Percentiles rank a stretch among this genome's conserved stretches.
phyloP scores from a whole-genome alignment of 495 filamentous ascomycete species.

The Penicillium mononematosum region DNA sequence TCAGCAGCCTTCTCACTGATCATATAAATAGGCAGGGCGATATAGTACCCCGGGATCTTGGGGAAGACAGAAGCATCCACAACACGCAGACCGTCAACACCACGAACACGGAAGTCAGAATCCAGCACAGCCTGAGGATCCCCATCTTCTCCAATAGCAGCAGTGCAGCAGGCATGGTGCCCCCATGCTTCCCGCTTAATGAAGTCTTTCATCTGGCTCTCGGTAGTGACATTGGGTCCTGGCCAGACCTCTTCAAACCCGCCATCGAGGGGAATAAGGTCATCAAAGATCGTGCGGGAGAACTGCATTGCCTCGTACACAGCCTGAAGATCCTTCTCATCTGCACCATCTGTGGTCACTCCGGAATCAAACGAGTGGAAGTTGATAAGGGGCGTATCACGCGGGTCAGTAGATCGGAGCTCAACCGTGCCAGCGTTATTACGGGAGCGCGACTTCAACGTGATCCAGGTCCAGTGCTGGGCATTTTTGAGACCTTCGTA shows the following conservation, averaged over 20 bases:
- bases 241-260: slow-evolving; percentile 50
- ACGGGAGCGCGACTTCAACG: slow-evolving; percentile 50
- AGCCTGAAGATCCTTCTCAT: slow-evolving; percentile 47
- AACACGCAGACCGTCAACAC: slow-evolving; percentile 56
- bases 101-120: slow-evolving; percentile 55
- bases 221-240: slow-evolving; percentile 36
- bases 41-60: slow-evolving; percentile 59
- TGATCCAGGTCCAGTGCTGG: slow-evolving; percentile 46
- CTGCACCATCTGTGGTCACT: slow-evolving; percentile 30
- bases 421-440: slow-evolving; percentile 52
- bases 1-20: slow-evolving; percentile 62
- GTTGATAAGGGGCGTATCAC: slow-evolving; percentile 54
- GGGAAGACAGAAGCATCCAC: slow-evolving; percentile 63
- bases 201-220: slow-evolving; percentile 45
- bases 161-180: slow-evolving; percentile 59
- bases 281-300: slow-evolving; percentile 39
- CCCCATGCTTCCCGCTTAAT: slow-evolving; percentile 56
- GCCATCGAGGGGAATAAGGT: slow-evolving; percentile 33
- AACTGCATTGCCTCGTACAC: slow-evolving; percentile 49
- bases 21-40: slow-evolving; percentile 61
- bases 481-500: slow-evolving; percentile 28
- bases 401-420: slow-evolving; percentile 48
- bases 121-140: slow-evolving; percentile 60
- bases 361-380: slow-evolving; percentile 54
- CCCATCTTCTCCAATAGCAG: slow-evolving; percentile 53